These are phyloP conservation scores for Pleomassaria siparia DNA, from an alignment of 2,329 filamentous ascomycete species.

Conservation along the genomic window DNA sequence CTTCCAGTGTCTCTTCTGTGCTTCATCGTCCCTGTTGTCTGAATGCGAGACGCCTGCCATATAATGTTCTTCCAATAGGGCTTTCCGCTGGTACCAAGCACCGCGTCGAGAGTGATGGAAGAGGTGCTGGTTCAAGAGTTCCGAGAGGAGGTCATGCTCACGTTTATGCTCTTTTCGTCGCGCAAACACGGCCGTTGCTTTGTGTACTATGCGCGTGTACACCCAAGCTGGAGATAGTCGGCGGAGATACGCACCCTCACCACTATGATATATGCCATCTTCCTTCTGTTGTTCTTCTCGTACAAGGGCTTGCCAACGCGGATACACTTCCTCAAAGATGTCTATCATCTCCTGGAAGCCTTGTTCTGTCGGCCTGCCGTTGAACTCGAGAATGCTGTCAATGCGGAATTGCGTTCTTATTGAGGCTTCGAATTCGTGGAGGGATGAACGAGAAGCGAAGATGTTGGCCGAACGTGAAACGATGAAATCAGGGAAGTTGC, in stretches of 20 bases:
- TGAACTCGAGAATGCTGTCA: conserved; percentile 80
- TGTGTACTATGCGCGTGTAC: conserved; percentile 90
- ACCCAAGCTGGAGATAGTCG: conserved; percentile 90
- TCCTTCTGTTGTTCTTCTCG: conserved; percentile 77
- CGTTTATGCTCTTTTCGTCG: conserved; percentile 77
- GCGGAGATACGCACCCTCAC: conserved; percentile 85
- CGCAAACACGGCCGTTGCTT: conserved; percentile 75
- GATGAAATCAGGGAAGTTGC: conserved; percentile 87
- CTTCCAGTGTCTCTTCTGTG: conserved; percentile 82
- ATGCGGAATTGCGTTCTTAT: conserved; percentile 79
- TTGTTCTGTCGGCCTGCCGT: conserved; percentile 66
- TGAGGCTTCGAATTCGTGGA: conserved; percentile 88
- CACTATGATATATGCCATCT: conserved; percentile 72
- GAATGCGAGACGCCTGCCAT: conserved; percentile 59
- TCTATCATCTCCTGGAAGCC: conserved; percentile 68
- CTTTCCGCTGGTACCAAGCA: conserved; percentile 94
- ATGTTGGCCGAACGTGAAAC: conserved; percentile 89
- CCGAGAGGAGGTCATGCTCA: conserved; percentile 73
- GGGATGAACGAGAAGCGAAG: conserved; percentile 71
- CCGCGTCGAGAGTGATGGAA: conserved; percentile 86
- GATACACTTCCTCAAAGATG: conserved; percentile 73
- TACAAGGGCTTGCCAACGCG: conserved; percentile 76
- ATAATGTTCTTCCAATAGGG: conserved; percentile 92
- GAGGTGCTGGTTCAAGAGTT: conserved; percentile 76
- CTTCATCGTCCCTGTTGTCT: conserved; percentile 48